A percentile compares a stretch with the other conserved stretches of the same genome.
Evolutionary conservation across 2,329 filamentous ascomycete species (phyloP).

Genomic region (Alternaria novae-zelandiae): DNA sequence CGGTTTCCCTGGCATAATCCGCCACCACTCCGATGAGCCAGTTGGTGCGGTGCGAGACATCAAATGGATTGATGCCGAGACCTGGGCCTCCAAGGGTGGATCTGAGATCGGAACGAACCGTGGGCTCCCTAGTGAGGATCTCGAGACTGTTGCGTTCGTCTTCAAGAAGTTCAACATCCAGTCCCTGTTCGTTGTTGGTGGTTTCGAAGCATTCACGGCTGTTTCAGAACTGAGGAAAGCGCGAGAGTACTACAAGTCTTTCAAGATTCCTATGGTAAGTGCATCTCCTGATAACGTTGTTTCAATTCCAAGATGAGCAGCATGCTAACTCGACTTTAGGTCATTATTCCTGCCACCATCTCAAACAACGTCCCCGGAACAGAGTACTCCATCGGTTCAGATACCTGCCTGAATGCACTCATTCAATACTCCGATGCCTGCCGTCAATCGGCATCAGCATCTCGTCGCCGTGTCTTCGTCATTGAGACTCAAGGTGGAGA

Average conservation of each 20-base stretch:
- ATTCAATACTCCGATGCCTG: conserved; percentile 97
- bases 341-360: conserved; percentile 92
- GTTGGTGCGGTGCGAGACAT: conserved; percentile 83
- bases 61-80: conserved; percentile 90
- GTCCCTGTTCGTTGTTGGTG: conserved; percentile 88
- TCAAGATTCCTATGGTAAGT: conserved; percentile 82
- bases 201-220: conserved; percentile 95
- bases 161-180: conserved; percentile 90
- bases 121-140: conserved; percentile 85
- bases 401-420: conserved; percentile 94
- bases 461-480: conserved; percentile 91
- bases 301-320: not conserved
- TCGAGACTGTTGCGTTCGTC: conserved; percentile 80
- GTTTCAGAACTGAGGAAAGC: conserved; percentile 86
- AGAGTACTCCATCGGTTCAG: conserved; percentile 94
- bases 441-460: conserved; percentile 94
- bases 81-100: conserved; percentile 94
- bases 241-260: conserved; percentile 76
- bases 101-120: conserved; percentile 99
- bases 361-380: conserved; percentile 98
- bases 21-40: conserved; percentile 86
- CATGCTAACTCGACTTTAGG: conserved; percentile 57
- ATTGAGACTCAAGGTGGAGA: conserved; percentile 97
- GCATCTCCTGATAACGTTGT: not conserved
- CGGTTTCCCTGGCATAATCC: conserved; percentile 90